Evolutionary conservation across 495 filamentous ascomycete genomes (phyloP).

Genomic region (Aspergillus egyptiacus): DNA sequence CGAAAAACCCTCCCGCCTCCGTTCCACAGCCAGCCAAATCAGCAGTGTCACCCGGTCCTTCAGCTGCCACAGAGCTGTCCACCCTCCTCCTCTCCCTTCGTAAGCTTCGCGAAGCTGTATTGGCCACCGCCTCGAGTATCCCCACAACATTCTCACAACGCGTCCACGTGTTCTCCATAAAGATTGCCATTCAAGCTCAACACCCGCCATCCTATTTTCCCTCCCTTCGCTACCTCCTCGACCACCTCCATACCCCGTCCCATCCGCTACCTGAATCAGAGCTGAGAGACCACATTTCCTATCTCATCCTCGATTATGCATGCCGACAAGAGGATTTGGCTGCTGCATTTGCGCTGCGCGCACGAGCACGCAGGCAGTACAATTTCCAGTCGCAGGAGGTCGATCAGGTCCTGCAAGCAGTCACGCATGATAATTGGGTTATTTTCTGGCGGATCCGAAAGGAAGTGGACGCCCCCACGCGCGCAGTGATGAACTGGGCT

Average conservation of each 20-base stretch:
- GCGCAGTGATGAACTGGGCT: constrained; percentile 72
- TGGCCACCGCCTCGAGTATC: constrained; percentile 59
- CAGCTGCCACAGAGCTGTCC: constrained; percentile 48
- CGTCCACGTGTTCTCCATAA: constrained; percentile 74
- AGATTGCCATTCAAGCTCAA: constrained; percentile 68
- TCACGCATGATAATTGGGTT: constrained; percentile 78
- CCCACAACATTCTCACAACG: constrained; percentile 56
- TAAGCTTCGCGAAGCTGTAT: constrained; percentile 82
- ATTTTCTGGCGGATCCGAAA: constrained; percentile 65
- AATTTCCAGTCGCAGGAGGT: constrained; percentile 55
- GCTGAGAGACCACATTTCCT: constrained; percentile 68
- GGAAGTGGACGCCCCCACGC: constrained; percentile 69
- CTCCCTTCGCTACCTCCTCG: constrained; percentile 72
- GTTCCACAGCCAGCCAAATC: constrained; percentile 20
- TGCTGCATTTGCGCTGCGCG: constrained; percentile 60
- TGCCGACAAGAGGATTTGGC: constrained; percentile 74
- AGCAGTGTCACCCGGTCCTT: constrained; percentile 23
- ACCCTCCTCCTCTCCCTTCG: constrained; percentile 68
- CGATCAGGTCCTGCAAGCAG: constrained; percentile 58
- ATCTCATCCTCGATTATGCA: constrained; percentile 80
- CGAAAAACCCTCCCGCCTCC: constrained; percentile 36
- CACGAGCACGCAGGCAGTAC: constrained; percentile 42
- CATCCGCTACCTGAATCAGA: constrained; percentile 61
- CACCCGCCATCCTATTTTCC: constrained; percentile 87
- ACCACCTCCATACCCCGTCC: constrained; percentile 54